phyloP scores from a whole-genome alignment of 192 early-diverging fungal species.

The Podila verticillata region DNA sequence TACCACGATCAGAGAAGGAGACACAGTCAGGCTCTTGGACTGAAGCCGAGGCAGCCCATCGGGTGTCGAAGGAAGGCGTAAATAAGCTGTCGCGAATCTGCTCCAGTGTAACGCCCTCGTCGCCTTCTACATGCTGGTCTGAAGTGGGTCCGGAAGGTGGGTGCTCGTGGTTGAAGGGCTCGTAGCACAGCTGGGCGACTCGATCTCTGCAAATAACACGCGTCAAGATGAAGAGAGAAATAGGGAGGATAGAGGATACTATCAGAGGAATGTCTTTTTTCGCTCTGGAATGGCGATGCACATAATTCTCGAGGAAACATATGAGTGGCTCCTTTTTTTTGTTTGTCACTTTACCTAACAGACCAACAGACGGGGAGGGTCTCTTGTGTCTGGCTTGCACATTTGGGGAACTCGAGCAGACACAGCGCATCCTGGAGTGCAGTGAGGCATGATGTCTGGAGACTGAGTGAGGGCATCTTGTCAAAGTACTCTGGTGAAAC shows the following conservation, averaged over 20 bases:
- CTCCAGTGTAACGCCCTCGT: background rate
- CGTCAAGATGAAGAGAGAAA: background rate
- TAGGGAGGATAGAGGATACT: background rate
- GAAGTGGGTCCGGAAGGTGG: background rate
- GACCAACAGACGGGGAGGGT: constrained; percentile 29
- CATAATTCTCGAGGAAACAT: background rate
- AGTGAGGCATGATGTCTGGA: constrained; percentile 5
- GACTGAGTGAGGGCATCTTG: constrained; percentile 2
- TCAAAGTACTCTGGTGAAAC: constrained; percentile 11
- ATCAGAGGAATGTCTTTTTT: background rate
- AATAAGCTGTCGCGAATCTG: constrained; percentile 16
- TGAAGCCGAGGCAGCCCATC: constrained; percentile 17
- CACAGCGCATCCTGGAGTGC: constrained; percentile 33
- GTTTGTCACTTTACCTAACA: constrained; percentile 18
- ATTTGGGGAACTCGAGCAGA: constrained; percentile 39
- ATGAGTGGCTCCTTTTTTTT: background rate
- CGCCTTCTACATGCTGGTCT: background rate
- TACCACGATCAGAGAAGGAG: constrained; percentile 16
- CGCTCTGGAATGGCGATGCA: background rate
- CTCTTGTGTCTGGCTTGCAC: background rate
- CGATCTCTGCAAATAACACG: constrained; percentile 13
- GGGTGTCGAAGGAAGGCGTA: background rate
- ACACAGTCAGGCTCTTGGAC: constrained; percentile 36
- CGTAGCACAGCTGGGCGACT: constrained; percentile 12
- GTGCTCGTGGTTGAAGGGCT: background rate